Conservation (phyloP, 495 filamentous ascomycete species). For the Hyphodiscus hymeniophilus region DNA sequence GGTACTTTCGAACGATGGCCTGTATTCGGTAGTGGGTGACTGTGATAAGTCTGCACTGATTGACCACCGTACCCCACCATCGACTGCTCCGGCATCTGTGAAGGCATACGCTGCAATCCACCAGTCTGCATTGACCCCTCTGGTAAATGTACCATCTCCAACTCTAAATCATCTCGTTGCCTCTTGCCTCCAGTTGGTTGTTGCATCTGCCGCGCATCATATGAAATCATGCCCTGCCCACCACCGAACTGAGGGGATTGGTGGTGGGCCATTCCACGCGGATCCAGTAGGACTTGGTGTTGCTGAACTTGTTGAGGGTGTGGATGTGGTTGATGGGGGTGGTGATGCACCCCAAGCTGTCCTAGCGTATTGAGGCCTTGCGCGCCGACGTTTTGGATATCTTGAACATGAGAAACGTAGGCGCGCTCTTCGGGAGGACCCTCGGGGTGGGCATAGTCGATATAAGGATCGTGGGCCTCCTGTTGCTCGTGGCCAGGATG, state of each 20-base stretch:
- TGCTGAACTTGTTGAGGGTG: constrained; percentile 35
- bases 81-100: constrained; percentile 39
- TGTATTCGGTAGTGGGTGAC: constrained; percentile 63
- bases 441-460: constrained; percentile 50
- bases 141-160: constrained; percentile 35
- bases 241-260: constrained; percentile 39
- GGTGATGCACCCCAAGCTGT: constrained; percentile 19
- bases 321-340: constrained; percentile 37
- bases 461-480: constrained; percentile 20
- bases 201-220: constrained; percentile 15
- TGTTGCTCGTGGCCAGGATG: constrained; percentile 18
- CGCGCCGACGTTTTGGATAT: constrained; percentile 21
- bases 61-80: constrained; percentile 22
- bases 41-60: constrained; percentile 51
- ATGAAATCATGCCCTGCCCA: constrained; percentile 33
- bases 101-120: constrained; percentile 40
- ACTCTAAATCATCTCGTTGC: constrained; percentile 26
- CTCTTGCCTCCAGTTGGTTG: constrained; percentile 17
- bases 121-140: constrained; percentile 36
- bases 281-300: constrained; percentile 25
- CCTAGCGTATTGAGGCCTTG: constrained; percentile 16
- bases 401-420: constrained; percentile 41
- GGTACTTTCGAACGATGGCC: constrained; percentile 48
- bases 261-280: constrained; percentile 43
- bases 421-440: constrained; percentile 47